Base-by-base conservation (phyloP, 1,284 basidiomycete species). In the Salmacisia buchloeana region DNA sequence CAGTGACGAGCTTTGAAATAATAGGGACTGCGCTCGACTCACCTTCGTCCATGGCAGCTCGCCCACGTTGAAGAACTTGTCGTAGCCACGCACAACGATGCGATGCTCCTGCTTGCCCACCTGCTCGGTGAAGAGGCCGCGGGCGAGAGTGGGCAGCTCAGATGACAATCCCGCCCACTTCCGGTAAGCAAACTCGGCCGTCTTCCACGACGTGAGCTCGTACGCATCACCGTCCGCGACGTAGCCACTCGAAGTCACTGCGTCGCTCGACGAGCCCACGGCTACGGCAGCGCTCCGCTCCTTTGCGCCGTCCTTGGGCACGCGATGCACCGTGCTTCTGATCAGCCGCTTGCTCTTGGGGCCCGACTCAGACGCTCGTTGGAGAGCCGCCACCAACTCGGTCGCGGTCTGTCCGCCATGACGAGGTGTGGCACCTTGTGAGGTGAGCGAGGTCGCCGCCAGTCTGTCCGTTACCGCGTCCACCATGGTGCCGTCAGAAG, bases 11-110 rank as follows among this genome's bases (percentile, higher is more conserved):
- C 35, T 36, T 39, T 36, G 43, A 2, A 45, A 45, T 21, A 7
- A 7, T 21, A n/a, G n/a, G n/a, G n/a, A n/a, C n/a, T n/a, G n/a
- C n/a, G n/a, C n/a, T n/a, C n/a, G 34, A 35, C 89, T 76, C 74
- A 94, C 94, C 62, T 87, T 87, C 0, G 89, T 94, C 92, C 94
- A 98, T 1, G 89, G 88, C 29, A 97, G 91, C 79, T 98, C 94
- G 31, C 88, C 90, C 35, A 96, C 90, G 79, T 97, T 98, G 84
- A 98, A 98, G 82, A 99, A 98, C 82, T 99, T 99, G 84, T 98
- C 96, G 76, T 99, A 98, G 0, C 94, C 94, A 57, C 96, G 83
- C 0, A 86, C 89, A 0, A 94, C 88, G 62, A 99, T 94, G 58
- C 91, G 82, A 74, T 90, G 84, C 60, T 79, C 74, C 33, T 72